Base-by-base conservation (phyloP, 176 grass and related monocot genomes). In the Eleusine coracana region DNA sequence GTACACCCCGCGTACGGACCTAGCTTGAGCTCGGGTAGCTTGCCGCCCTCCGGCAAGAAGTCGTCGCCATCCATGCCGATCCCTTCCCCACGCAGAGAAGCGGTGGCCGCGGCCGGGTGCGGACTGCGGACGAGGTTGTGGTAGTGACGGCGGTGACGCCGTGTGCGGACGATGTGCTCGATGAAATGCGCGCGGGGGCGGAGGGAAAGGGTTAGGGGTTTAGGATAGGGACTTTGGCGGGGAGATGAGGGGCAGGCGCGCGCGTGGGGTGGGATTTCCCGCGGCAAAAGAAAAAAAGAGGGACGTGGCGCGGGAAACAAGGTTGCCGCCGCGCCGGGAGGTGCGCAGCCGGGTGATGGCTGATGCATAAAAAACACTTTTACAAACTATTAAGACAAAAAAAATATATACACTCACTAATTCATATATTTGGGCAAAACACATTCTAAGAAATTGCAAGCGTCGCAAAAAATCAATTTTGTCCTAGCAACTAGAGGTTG, bases 21-120 rank as follows among this genome's bases (percentile, higher is more conserved):
- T 86, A 91, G 83, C 81, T 94, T 94, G 79, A 94, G 66, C 86
- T 94, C 92, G 20, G 88, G 88, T 67, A 94, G 88, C 86, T 88
- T 94, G 83, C 74, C 83, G 31, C 82, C 83, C 77, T 91, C 86
- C 39, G 46, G 46, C 41, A 63, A 69, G 45, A 66, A 77, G 66
- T 86, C 83, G 10, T 81, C 88, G 66, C 28, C 50, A 13, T 82
- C 71, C 88, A 89, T 89, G 7, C 37, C 45, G 77, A 48, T 1
- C 42, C 52, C 38, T 29, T 28, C 25, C 31, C 44, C 29, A 40
- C 28, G 56, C 29, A 11, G 69, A 13, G 13, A 46, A 62, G 23
- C 23, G 59, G 59, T 12, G 23, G 59, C 25, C 8, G 23, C 59
- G 23, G 10, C 2, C 23, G 23, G 21, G 51, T 46, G 44, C 44